Evolutionary conservation across 352 stramenopile species (phyloP).

Genomic region (Pythium myriotylum): DNA sequence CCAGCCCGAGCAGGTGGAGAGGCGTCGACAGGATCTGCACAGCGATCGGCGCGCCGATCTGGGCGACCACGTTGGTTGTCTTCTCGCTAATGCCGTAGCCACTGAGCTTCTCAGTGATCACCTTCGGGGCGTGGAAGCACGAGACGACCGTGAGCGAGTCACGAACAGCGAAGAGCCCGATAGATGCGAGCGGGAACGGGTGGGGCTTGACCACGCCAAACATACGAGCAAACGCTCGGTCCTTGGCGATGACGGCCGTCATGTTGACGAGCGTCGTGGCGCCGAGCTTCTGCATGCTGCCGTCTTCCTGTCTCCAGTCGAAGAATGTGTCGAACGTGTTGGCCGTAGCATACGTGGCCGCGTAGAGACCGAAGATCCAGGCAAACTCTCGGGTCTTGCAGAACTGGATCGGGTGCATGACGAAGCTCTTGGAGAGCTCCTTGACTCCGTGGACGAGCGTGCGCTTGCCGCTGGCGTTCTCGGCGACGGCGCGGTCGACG

Average conservation of each 20-base stretch:
- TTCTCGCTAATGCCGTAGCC: constrained; percentile 28
- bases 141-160: constrained; percentile 57
- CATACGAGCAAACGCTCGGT: constrained; percentile 64
- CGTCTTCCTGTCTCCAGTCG: constrained; percentile 40
- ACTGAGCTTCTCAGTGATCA: constrained; percentile 38
- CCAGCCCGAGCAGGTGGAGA: constrained; percentile 58
- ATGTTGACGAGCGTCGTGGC: constrained; percentile 64
- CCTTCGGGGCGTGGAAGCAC: constrained; percentile 54
- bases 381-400: constrained; percentile 50
- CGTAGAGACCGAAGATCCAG: constrained; percentile 65
- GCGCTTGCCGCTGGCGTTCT: constrained; percentile 46
- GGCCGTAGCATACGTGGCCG: constrained; percentile 60
- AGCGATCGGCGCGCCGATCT: constrained; percentile 45
- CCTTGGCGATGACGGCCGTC: constrained; percentile 57
- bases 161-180: constrained; percentile 52
- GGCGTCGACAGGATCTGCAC: constrained; percentile 66
- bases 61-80: constrained; percentile 36
- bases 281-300: constrained; percentile 45
- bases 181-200: constrained; percentile 46
- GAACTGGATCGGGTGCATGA: constrained; percentile 47
- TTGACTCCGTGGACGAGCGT: constrained; percentile 35
- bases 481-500: constrained; percentile 54
- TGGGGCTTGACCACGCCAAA: constrained; percentile 52
- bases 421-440: constrained; percentile 33
- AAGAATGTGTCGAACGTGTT: constrained; percentile 59